Conservation (phyloP, 2,329 filamentous ascomycete genomes). For the Ophiostoma triangulosporum region DNA sequence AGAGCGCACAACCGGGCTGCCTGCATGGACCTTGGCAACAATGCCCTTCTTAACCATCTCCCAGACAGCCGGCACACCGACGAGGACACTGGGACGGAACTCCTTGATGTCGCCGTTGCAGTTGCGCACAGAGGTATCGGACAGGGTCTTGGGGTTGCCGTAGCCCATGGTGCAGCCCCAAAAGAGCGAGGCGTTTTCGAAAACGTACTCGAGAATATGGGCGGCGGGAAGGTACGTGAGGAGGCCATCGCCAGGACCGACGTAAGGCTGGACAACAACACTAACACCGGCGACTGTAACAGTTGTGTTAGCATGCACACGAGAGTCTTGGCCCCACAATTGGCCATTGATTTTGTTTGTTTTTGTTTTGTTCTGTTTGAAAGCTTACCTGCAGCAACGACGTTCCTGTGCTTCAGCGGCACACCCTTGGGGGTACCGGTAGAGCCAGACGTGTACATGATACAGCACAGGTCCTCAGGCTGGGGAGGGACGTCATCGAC, state of each 20-base stretch:
- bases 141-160: conserved; percentile 74
- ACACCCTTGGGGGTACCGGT: conserved; percentile 76
- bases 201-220: conserved; percentile 83
- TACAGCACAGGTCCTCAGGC: conserved; percentile 64
- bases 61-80: conserved; percentile 82
- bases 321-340: too few species aligned
- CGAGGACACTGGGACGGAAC: conserved; percentile 68
- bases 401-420: conserved; percentile 58
- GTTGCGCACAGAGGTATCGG: conserved; percentile 68
- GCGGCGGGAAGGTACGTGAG: conserved; percentile 76
- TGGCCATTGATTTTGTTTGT: too few species aligned
- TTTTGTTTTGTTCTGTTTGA: too few species aligned
- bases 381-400: conserved; percentile 57
- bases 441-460: conserved; percentile 62
- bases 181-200: conserved; percentile 70
- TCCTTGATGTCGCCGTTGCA: conserved; percentile 81
- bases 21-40: conserved; percentile 57
- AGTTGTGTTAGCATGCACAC: too few species aligned
- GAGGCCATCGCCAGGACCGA: conserved; percentile 64
- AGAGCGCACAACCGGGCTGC: conserved; percentile 53
- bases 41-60: conserved; percentile 89
- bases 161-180: conserved; percentile 87
- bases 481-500: conserved; percentile 55
- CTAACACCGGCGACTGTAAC: conserved; percentile 58
- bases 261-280: conserved; percentile 60